Conservation (phyloP, 2,329 filamentous ascomycete species). For the Neonectria magnoliae region DNA sequence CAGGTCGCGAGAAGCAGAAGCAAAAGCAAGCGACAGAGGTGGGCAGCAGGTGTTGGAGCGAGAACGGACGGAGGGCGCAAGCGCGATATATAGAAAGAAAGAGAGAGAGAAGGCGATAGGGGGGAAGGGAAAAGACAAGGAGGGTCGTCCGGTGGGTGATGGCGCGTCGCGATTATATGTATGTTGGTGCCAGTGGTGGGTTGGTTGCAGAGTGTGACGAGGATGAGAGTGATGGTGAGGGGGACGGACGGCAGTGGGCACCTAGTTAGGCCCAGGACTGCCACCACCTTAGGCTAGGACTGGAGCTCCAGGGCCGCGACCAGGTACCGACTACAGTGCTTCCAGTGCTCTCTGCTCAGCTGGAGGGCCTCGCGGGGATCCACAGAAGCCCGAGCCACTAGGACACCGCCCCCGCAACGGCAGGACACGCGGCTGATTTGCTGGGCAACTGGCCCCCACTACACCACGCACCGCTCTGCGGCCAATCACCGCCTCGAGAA, state of each 20-base stretch:
- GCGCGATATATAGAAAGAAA: constrained; percentile 1
- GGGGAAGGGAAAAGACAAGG: constrained; percentile 29
- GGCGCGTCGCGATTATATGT: constrained; percentile 42
- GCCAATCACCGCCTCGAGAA: constrained; percentile 31
- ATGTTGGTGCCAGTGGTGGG: constrained; percentile 35
- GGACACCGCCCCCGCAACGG: constrained; percentile 37
- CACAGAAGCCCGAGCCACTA: constrained; percentile 40
- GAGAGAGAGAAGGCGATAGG: constrained; percentile 13
- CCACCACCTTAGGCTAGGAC: neutral
- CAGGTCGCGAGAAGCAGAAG: constrained; percentile 18
- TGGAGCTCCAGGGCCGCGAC: constrained; percentile 5
- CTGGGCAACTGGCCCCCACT: constrained; percentile 33
- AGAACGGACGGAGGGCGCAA: neutral
- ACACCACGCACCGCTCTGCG: neutral
- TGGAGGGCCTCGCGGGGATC: constrained; percentile 25
- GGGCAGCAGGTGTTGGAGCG: constrained; percentile 1
- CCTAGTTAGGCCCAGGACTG: neutral
- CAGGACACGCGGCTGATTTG: constrained; percentile 41
- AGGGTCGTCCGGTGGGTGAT: constrained; percentile 21
- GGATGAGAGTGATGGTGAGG: constrained; percentile 29
- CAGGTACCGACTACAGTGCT: constrained; percentile 1
- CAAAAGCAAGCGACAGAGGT: constrained; percentile 3
- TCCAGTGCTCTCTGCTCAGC: constrained; percentile 16
- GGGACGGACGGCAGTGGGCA: constrained; percentile 3
- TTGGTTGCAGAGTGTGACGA: constrained; percentile 30